A percentile compares a stretch with the other conserved stretches of the same genome.
Evolutionary conservation across 352 stramenopile genomes (phyloP).

Genomic region (Halophytophthora polymorphica): DNA sequence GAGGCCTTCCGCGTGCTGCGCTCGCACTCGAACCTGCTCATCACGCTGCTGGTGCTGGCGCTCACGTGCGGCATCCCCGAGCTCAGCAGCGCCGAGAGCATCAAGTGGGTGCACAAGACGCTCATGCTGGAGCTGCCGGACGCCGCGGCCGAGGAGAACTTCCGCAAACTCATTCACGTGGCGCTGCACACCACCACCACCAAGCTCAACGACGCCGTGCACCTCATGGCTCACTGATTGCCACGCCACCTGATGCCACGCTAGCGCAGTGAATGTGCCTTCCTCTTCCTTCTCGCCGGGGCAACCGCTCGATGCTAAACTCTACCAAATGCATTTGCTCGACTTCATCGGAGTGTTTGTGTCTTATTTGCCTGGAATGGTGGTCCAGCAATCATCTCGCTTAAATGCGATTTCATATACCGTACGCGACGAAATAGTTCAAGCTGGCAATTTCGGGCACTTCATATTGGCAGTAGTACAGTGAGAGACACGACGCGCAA

Average conservation of each 20-base stretch:
- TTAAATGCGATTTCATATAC: slow-evolving; percentile 2
- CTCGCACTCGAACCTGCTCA: slow-evolving; percentile 72
- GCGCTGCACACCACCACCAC: slow-evolving; percentile 76
- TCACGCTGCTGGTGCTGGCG: slow-evolving; percentile 78
- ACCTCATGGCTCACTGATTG: slow-evolving; percentile 76
- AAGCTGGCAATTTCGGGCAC: not conserved
- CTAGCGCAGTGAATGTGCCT: too few relatives aligned
- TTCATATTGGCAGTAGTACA: slow-evolving; percentile 6
- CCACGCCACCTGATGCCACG: not conserved
- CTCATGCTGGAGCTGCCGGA: slow-evolving; percentile 78
- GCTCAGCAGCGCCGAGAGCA: slow-evolving; percentile 57
- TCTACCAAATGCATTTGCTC: too few relatives aligned
- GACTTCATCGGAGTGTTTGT: too few relatives aligned
- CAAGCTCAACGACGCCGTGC: slow-evolving; percentile 80
- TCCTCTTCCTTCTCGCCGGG: not conserved
- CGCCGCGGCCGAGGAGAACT: slow-evolving; percentile 50
- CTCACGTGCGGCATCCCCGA: slow-evolving; percentile 82
- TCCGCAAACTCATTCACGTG: slow-evolving; percentile 77
- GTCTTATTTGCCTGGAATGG: too few relatives aligned
- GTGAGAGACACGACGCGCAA: slow-evolving; percentile 10
- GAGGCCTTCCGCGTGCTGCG: slow-evolving; percentile 74
- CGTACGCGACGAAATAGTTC: slow-evolving; percentile 17
- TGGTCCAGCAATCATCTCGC: not conserved
- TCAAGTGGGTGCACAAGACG: slow-evolving; percentile 78
- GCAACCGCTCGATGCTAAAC: too few relatives aligned